Conservation (phyloP, 1,139 yeast genomes). For the Kazachstania sp. region DNA sequence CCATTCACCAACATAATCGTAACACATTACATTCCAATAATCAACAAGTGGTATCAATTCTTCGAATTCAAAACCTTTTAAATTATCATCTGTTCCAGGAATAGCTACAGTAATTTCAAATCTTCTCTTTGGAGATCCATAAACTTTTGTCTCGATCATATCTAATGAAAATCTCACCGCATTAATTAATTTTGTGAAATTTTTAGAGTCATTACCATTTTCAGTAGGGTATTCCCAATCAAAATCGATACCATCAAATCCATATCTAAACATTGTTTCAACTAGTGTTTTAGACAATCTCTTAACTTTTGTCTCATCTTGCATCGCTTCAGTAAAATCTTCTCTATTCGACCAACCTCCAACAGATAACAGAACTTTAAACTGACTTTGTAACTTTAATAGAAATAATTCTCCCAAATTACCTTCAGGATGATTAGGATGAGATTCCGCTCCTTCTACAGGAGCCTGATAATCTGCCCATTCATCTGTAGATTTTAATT, state of each 20-base stretch:
- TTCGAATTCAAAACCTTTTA: conserved; percentile 37
- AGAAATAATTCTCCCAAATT: conserved; percentile 48
- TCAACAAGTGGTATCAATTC: conserved; percentile 52
- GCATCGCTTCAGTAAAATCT: conserved; percentile 42
- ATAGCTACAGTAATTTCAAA: conserved; percentile 62
- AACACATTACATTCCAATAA: conserved; percentile 85
- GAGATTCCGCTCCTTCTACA: conserved; percentile 4
- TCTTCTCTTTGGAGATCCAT: conserved; percentile 21
- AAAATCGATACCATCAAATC: conserved; percentile 84
- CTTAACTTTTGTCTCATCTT: conserved; percentile 33
- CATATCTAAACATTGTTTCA: conserved; percentile 41
- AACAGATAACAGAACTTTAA: conserved; percentile 62
- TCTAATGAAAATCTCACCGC: conserved; percentile 39
- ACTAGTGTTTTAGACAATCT: conserved; percentile 47
- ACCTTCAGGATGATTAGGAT: conserved; percentile 34
- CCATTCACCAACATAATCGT: conserved; percentile 83
- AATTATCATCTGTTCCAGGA: conserved; percentile 53
- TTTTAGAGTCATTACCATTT: conserved; percentile 36
- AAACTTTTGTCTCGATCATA: conserved; percentile 29
- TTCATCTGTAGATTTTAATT: conserved; percentile 46
- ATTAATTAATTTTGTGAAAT: conserved; percentile 40
- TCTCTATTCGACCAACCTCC: conserved; percentile 81
- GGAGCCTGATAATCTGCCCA: conserved; percentile 57
- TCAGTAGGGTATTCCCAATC: conserved; percentile 88
- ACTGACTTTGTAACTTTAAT: conserved; percentile 34